These are phyloP conservation scores for Lachnellula subtilissima DNA, from an alignment of 2,329 filamentous ascomycete species.

Conservation along the genomic window DNA sequence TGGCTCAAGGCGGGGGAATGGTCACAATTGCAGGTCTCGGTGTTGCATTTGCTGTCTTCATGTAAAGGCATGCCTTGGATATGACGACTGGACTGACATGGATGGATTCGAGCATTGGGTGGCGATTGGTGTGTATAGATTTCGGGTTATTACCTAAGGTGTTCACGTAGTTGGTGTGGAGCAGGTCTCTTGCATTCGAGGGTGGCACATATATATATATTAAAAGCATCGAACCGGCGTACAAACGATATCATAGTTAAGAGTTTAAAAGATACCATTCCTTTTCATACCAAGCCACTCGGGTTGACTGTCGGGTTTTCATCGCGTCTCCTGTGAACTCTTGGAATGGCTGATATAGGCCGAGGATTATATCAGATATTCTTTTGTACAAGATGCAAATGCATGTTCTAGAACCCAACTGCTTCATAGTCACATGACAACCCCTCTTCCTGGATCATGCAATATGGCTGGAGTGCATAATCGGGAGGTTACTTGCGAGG, in stretches of 20 bases:
- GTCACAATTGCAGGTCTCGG: conserved; percentile 28
- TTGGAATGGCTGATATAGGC: too few species aligned
- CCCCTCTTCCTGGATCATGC: too few species aligned
- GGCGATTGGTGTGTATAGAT: neutral
- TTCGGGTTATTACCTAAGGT: neutral
- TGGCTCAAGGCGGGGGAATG: conserved; percentile 25
- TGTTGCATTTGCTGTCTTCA: conserved; percentile 30
- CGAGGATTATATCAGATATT: too few species aligned
- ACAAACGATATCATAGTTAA: neutral
- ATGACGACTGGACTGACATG: neutral
- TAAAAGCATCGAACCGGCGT: neutral
- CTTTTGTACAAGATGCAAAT: too few species aligned
- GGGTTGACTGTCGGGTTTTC: too few species aligned
- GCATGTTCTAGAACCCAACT: too few species aligned
- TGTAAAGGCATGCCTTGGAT: conserved; percentile 16
- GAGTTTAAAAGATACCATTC: neutral
- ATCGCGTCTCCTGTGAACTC: too few species aligned
- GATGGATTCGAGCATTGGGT: neutral
- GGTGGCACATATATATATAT: neutral
- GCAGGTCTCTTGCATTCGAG: conserved; percentile 7
- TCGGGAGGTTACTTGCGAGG: too few species aligned
- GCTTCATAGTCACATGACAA: too few species aligned
- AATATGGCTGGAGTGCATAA: too few species aligned
- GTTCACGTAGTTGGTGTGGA: neutral
- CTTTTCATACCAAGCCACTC: neutral